These are phyloP conservation scores for Deakozyma indianensis DNA, from an alignment of 805 yeast species.

Conservation along the genomic window DNA sequence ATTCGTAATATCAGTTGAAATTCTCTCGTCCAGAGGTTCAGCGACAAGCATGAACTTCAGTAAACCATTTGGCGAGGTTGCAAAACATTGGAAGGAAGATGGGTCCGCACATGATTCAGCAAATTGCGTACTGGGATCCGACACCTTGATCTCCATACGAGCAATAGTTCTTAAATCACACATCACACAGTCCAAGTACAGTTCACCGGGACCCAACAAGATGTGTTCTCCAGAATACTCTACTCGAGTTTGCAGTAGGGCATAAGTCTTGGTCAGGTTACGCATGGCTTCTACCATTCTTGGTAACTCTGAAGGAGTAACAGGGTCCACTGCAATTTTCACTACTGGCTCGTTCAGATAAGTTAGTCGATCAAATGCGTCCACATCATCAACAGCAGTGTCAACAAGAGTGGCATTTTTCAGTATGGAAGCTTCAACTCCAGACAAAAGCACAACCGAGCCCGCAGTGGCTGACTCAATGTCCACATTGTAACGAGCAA, in stretches of 20 bases:
- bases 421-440: conserved; percentile 40
- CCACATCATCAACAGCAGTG: conserved; percentile 12
- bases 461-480: conserved; percentile 47
- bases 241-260: conserved; percentile 51
- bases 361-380: conserved; percentile 28
- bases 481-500: conserved; percentile 45
- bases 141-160: conserved; percentile 58
- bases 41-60: conserved; percentile 56
- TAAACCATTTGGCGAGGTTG: conserved; percentile 39
- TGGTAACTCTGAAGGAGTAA: conserved; percentile 65
- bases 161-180: conserved; percentile 58
- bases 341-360: conserved; percentile 44
- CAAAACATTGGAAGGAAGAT: conserved; percentile 54
- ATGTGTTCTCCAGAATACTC: conserved; percentile 86
- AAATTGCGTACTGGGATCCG: conserved; percentile 72
- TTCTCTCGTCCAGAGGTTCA: conserved; percentile 48
- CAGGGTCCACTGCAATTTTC: conserved; percentile 75
- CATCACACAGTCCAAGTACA: conserved; percentile 70
- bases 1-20: conserved; percentile 41
- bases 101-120: conserved; percentile 59
- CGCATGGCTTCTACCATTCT: conserved; percentile 56
- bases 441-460: conserved; percentile 50
- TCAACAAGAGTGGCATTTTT: conserved; percentile 44
- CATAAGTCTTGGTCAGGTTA: conserved; percentile 45
- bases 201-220: conserved; percentile 71